These are phyloP conservation scores for Trichoderma guizhouense DNA, from an alignment of 2,329 filamentous ascomycete species.

Conservation along the genomic window DNA sequence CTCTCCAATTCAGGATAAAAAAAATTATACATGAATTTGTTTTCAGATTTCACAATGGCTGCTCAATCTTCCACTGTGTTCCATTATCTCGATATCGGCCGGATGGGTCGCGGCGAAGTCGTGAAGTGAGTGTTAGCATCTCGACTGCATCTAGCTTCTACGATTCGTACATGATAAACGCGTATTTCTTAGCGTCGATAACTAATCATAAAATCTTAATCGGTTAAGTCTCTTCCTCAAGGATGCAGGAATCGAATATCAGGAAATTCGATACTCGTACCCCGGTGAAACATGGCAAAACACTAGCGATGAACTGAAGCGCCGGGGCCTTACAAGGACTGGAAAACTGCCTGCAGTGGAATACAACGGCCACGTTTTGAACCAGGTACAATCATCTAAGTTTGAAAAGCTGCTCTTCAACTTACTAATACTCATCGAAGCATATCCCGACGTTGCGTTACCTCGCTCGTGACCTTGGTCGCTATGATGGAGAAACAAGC, in stretches of 20 bases:
- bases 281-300: neutral
- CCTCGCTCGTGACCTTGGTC: conserved; percentile 31
- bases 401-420: neutral
- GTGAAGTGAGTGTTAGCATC: neutral
- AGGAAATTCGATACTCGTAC: neutral
- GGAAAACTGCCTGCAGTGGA: neutral
- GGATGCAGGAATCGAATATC: neutral
- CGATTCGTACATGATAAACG: neutral
- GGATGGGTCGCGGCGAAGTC: neutral
- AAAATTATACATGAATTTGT: neutral
- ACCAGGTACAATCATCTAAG: neutral
- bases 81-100: neutral
- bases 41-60: neutral
- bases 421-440: neutral
- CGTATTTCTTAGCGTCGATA: neutral
- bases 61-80: neutral
- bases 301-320: neutral
- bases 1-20: neutral
- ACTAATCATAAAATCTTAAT: neutral
- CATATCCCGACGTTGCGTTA: neutral
- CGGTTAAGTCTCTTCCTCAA: neutral
- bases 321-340: neutral
- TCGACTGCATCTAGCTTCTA: neutral
- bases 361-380: neutral
- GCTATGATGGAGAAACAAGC: conserved; percentile 36